Percentiles rank a stretch among this genome's conserved stretches.
These are phyloP conservation scores for Tagetes patula DNA, from an alignment of 129 eudicot genomes.

Conservation along the genomic window DNA sequence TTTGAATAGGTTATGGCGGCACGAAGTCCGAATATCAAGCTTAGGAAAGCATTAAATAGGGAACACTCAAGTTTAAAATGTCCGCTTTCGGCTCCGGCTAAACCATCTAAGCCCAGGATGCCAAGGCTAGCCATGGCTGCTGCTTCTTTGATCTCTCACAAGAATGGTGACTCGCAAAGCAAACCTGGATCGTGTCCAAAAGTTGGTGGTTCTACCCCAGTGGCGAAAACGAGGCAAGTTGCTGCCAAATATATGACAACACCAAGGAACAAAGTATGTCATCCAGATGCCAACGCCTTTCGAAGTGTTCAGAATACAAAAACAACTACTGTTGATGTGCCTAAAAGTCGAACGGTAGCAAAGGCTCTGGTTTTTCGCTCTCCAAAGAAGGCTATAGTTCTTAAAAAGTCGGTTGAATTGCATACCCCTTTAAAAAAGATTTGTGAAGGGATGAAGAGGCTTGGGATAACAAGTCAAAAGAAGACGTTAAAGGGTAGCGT, in stretches of 20 bases:
- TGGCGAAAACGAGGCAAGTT: constrained; percentile 61
- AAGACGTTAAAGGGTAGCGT: constrained; percentile 39
- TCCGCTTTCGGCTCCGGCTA: constrained; percentile 95
- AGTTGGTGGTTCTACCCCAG: constrained; percentile 50
- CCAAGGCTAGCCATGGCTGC: constrained; percentile 57
- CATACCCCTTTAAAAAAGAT: constrained; percentile 65
- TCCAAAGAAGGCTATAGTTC: constrained; percentile 55
- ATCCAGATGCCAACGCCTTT: constrained; percentile 51
- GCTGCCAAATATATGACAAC: constrained; percentile 97
- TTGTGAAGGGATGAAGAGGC: constrained; percentile 72
- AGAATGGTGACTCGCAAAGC: constrained; percentile 42
- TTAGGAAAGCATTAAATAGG: constrained; percentile 56
- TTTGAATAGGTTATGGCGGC: constrained; percentile 83
- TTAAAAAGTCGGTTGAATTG: constrained; percentile 56
- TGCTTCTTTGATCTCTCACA: constrained; percentile 56
- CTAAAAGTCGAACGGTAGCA: constrained; percentile 44
- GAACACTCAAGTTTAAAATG: constrained; percentile 56
- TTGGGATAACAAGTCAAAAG: constrained; percentile 65
- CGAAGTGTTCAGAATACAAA: constrained; percentile 73
- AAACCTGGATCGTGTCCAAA: constrained; percentile 40
- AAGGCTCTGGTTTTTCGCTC: constrained; percentile 75
- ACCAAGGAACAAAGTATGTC: constrained; percentile 65
- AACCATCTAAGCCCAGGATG: constrained; percentile 65
- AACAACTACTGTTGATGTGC: constrained; percentile 32
- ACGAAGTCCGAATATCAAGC: constrained; percentile 84